A percentile compares a stretch with the other conserved stretches of the same genome.
Conservation (phyloP, 2,329 filamentous ascomycete genomes). For the Neoarthrinium moseri region DNA sequence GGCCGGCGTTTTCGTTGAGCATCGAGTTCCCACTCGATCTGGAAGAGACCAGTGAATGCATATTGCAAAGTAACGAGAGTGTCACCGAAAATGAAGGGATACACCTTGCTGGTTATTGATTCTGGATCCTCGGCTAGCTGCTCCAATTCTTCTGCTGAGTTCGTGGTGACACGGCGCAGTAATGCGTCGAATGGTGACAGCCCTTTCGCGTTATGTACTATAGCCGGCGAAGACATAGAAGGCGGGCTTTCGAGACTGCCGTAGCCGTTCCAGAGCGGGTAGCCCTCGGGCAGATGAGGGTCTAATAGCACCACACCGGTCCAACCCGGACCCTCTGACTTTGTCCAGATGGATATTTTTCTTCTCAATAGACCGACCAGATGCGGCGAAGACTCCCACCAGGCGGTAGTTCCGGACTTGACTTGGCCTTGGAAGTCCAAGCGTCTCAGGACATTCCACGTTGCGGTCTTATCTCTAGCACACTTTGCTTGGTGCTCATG, state of each 20-base stretch:
- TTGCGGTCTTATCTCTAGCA: background rate
- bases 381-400: constrained; percentile 5
- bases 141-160: background rate
- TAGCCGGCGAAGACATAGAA: background rate
- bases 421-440: constrained; percentile 6
- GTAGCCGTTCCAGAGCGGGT: constrained; percentile 7
- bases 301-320: constrained; percentile 3
- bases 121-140: constrained; percentile 1
- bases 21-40: constrained; percentile 6
- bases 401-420: constrained; percentile 4
- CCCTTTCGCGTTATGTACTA: background rate
- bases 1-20: background rate
- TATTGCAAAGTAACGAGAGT: constrained; percentile 2
- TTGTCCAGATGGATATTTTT: constrained; percentile 4
- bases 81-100: constrained; percentile 4
- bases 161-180: background rate
- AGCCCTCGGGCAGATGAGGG: constrained; percentile 1
- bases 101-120: background rate
- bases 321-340: background rate
- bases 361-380: constrained; percentile 3
- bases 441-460: constrained; percentile 7
- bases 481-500: background rate
- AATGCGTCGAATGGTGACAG: background rate
- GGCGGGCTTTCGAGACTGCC: constrained; percentile 3
- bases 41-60: constrained; percentile 3